Conservation (phyloP, 1,284 basidiomycete genomes). For the Marasmius tenuissimus region DNA sequence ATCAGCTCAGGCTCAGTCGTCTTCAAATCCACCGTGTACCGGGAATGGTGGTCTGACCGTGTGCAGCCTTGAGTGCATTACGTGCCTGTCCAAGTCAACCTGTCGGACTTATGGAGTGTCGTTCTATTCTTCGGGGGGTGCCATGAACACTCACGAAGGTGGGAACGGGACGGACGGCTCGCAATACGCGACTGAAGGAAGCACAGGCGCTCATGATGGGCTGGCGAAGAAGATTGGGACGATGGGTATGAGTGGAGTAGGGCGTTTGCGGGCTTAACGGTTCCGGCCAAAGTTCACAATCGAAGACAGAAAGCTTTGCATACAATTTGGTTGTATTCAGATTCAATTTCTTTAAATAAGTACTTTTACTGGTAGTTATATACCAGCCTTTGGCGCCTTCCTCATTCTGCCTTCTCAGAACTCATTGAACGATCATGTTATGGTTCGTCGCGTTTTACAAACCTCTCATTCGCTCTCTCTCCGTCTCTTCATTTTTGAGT, state of each 20-base stretch:
- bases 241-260: conserved; percentile 57
- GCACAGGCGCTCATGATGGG: conserved; percentile 41
- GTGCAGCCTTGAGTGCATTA: conserved; percentile 61
- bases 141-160: background rate
- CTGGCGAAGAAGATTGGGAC: conserved; percentile 53
- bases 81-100: conserved; percentile 55
- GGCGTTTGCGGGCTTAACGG: conserved; percentile 56
- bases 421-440: too few relatives aligned
- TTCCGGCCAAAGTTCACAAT: conserved; percentile 64
- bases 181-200: conserved; percentile 14
- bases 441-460: too few relatives aligned
- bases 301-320: conserved; percentile 39
- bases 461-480: too few relatives aligned
- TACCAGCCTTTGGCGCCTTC: too few relatives aligned
- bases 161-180: too few relatives aligned
- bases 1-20: conserved; percentile 63
- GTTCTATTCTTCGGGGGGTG: conserved; percentile 57
- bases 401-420: too few relatives aligned
- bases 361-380: too few relatives aligned
- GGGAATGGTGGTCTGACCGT: conserved; percentile 54
- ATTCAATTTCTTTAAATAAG: too few relatives aligned
- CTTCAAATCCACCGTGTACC: conserved; percentile 64
- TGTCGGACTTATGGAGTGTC: conserved; percentile 55
- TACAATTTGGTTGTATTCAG: too few relatives aligned
- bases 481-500: too few relatives aligned